phyloP scores from a whole-genome alignment of 495 filamentous ascomycete genomes.

The Aspergillus hancockii region DNA sequence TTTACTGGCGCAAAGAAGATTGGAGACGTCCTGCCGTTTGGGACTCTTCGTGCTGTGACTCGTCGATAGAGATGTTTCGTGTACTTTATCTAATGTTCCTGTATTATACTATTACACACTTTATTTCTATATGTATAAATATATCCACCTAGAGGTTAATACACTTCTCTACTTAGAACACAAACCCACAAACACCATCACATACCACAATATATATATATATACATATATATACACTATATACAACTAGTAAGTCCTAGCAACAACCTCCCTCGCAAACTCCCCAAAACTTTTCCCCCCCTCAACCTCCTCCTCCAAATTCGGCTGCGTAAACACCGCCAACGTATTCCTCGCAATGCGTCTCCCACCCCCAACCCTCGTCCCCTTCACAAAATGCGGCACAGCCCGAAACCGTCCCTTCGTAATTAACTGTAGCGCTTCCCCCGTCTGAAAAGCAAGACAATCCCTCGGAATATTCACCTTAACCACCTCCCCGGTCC shows the following conservation, averaged over 20 bases:
- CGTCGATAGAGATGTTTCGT: constrained; percentile 10
- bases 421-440: constrained; percentile 88
- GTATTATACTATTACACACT: not conserved
- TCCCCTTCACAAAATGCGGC: constrained; percentile 91
- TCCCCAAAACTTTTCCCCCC: constrained; percentile 76
- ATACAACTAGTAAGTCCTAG: constrained; percentile 63
- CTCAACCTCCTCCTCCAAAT: constrained; percentile 81
- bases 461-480: constrained; percentile 88
- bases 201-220: no score
- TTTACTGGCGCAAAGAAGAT: constrained; percentile 76
- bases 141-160: no score
- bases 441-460: constrained; percentile 94
- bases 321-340: constrained; percentile 97
- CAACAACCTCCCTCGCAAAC: constrained; percentile 83
- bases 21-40: constrained; percentile 82
- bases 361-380: constrained; percentile 36
- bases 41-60: constrained; percentile 63
- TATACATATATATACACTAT: no score
- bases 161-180: not conserved
- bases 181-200: no score
- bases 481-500: constrained; percentile 74
- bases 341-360: constrained; percentile 86
- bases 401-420: constrained; percentile 87
- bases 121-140: not conserved
- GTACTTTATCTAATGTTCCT: not conserved